Conservation (phyloP, 2,329 filamentous ascomycete genomes). For the Zymoseptoria passerinii region DNA sequence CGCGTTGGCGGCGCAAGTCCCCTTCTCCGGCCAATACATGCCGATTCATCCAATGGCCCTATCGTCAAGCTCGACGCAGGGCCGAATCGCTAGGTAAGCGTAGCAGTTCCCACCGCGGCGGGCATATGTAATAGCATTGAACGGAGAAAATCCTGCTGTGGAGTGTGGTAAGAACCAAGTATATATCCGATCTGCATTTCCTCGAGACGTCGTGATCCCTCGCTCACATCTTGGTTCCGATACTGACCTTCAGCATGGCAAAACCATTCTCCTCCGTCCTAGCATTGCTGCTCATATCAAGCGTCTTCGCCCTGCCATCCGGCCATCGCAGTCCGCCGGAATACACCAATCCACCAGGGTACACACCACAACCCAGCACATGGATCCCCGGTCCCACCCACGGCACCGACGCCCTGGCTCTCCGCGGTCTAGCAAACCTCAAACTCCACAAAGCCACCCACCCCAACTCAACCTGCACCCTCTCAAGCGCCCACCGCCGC, state of each 20-base stretch:
- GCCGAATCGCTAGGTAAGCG: neutral
- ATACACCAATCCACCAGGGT: neutral
- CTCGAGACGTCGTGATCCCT: neutral
- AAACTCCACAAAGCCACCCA: neutral
- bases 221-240: neutral
- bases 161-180: neutral
- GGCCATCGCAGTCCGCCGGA: too few species aligned
- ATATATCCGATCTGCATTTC: neutral
- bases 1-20: too few species aligned
- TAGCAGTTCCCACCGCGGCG: neutral
- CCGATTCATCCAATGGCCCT: too few species aligned
- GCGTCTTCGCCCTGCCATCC: neutral
- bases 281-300: neutral
- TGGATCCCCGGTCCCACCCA: neutral
- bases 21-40: too few species aligned
- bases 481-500: constrained; percentile 33
- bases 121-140: too few species aligned
- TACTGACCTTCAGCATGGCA: neutral
- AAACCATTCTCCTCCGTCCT: neutral
- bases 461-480: constrained; percentile 3
- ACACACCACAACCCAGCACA: neutral
- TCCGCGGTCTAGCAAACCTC: neutral
- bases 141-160: neutral
- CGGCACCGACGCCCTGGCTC: neutral
- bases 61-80: neutral